phyloP scores from a whole-genome alignment of 1,139 yeast species.

The Kurtzmaniella quercitrusa region DNA sequence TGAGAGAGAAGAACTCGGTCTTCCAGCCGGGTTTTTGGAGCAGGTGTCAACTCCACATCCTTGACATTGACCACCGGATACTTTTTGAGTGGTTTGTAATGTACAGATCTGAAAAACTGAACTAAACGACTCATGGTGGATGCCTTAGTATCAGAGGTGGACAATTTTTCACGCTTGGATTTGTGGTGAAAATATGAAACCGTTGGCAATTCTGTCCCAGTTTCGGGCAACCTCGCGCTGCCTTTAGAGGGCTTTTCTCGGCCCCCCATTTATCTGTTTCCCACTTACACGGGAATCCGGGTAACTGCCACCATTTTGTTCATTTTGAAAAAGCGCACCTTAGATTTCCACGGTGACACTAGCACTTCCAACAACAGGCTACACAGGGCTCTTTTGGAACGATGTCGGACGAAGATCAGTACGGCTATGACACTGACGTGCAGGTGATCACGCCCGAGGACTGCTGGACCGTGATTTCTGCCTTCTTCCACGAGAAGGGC shows the following conservation, averaged over 20 bases:
- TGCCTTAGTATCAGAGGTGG: no score
- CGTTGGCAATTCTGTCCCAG: no score
- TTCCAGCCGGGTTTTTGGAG: constrained; percentile 36
- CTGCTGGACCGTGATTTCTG: constrained; percentile 97
- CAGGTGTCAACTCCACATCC: constrained; percentile 37
- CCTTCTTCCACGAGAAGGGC: constrained; percentile 95
- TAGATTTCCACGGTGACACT: background rate
- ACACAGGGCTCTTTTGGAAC: constrained; percentile 3
- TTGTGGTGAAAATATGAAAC: no score
- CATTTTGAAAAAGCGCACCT: background rate
- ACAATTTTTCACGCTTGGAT: background rate
- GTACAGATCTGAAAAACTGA: constrained; percentile 16
- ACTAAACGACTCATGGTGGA: constrained; percentile 1
- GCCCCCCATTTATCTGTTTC: no score
- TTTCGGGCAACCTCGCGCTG: background rate
- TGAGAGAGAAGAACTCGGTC: constrained; percentile 41
- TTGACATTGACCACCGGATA: constrained; percentile 40
- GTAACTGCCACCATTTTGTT: constrained; percentile 1
- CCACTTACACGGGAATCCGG: background rate
- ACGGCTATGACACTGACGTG: constrained; percentile 63
- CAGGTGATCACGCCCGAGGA: constrained; percentile 92
- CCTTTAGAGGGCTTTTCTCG: no score
- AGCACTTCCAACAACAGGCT: background rate
- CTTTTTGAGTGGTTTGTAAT: constrained; percentile 26
- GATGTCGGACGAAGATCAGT: constrained; percentile 46